Evolutionary conservation across 2,329 filamentous ascomycete species (phyloP).

Genomic region (Fusarium pseudograminearum): DNA sequence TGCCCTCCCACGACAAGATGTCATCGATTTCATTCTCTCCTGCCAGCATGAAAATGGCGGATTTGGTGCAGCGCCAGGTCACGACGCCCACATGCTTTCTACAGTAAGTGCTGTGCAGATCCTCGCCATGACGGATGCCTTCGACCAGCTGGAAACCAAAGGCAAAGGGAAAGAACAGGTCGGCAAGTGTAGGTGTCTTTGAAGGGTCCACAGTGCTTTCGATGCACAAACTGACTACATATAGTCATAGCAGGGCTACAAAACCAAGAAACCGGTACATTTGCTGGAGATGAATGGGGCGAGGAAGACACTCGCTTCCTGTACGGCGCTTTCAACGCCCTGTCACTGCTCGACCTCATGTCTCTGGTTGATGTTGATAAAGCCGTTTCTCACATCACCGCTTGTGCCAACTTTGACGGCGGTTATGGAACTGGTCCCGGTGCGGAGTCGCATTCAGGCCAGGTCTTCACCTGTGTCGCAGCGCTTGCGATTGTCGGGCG

Average conservation of each 20-base stretch:
- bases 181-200: constrained; percentile 76
- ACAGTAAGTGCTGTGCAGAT: constrained; percentile 97
- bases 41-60: constrained; percentile 91
- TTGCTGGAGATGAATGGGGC: constrained; percentile 95
- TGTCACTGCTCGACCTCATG: constrained; percentile 84
- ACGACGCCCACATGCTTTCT: constrained; percentile 96
- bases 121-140: constrained; percentile 84
- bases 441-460: constrained; percentile 93
- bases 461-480: constrained; percentile 94
- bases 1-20: constrained; percentile 81
- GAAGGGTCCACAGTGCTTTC: constrained; percentile 19
- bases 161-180: constrained; percentile 75
- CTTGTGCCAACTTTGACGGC: constrained; percentile 93
- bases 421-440: constrained; percentile 91
- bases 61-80: constrained; percentile 92
- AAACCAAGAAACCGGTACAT: constrained; percentile 83
- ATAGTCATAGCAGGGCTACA: constrained; percentile 85
- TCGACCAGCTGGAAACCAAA: constrained; percentile 82
- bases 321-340: constrained; percentile 87
- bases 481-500: constrained; percentile 86
- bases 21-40: constrained; percentile 94
- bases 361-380: constrained; percentile 81
- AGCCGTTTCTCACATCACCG: constrained; percentile 81
- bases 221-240: constrained; percentile 39
- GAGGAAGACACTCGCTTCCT: constrained; percentile 96